Conservation (phyloP, 2,329 filamentous ascomycete genomes). For the Cryphonectria radicalis region DNA sequence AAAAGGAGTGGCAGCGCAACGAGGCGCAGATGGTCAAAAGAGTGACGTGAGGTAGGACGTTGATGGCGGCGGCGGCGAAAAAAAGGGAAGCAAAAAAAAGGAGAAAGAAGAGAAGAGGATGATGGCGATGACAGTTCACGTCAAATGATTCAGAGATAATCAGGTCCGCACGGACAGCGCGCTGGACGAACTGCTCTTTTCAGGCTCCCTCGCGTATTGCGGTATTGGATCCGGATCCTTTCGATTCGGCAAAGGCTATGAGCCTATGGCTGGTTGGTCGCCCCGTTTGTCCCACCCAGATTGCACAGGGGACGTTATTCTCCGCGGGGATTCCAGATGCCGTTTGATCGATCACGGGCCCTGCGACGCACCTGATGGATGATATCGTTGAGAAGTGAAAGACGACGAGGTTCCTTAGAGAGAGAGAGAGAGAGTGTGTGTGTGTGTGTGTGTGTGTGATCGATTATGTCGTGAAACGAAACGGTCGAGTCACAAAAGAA, state of each 20-base stretch:
- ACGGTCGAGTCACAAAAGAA: conserved; percentile 3
- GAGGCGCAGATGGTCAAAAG: conserved; percentile 13
- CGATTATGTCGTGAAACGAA: background rate
- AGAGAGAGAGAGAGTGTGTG: too few relatives aligned
- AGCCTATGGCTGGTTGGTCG: conserved; percentile 12
- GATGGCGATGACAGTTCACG: conserved; percentile 6
- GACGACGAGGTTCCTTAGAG: background rate
- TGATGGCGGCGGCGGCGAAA: conserved; percentile 13
- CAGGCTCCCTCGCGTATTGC: conserved; percentile 5
- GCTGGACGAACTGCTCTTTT: conserved; percentile 7
- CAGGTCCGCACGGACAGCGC: conserved; percentile 4
- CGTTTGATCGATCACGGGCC: background rate
- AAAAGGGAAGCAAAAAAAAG: background rate
- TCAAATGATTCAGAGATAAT: conserved; percentile 1
- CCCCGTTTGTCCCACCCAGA: conserved; percentile 12
- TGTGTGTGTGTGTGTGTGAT: background rate
- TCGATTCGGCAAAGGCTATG: background rate
- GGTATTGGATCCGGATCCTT: background rate
- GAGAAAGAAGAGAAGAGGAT: background rate
- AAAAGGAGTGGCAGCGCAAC: conserved; percentile 23
- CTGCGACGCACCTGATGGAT: background rate
- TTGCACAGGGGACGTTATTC: conserved; percentile 5
- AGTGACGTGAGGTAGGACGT: conserved; percentile 14
- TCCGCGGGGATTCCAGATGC: background rate
- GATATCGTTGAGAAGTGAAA: background rate